phyloP scores from a whole-genome alignment of 768 basidiomycete species.

The Leccinum longicurvipes region DNA sequence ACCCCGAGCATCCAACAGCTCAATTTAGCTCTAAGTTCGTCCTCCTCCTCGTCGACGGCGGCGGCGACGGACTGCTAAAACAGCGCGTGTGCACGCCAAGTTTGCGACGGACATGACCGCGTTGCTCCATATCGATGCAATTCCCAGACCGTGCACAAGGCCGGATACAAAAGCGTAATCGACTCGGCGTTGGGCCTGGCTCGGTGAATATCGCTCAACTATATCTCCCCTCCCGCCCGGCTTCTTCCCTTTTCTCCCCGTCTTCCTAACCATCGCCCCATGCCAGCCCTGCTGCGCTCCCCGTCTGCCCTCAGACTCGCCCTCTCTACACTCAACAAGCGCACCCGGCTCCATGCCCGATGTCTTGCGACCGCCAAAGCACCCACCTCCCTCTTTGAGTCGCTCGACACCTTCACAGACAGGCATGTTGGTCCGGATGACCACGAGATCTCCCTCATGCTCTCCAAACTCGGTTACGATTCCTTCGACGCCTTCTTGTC shows the following conservation, averaged over 20 bases:
- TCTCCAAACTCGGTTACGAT: constrained; percentile 75
- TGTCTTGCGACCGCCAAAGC: constrained; percentile 61
- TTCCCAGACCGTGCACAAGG: constrained; percentile 15
- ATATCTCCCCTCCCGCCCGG: constrained; percentile 21
- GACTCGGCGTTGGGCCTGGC: constrained; percentile 39
- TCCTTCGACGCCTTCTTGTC: constrained; percentile 86
- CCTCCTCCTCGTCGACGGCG: constrained; percentile 4
- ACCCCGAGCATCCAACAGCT: constrained; percentile 25
- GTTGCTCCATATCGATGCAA: constrained; percentile 3
- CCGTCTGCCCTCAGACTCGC: constrained; percentile 24
- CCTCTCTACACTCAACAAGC: constrained; percentile 16
- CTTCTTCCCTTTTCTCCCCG: constrained; percentile 14
- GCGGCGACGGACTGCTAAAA: neutral
- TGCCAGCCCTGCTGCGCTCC: constrained; percentile 30
- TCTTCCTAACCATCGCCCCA: constrained; percentile 17
- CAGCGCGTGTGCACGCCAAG: neutral
- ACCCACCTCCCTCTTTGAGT: constrained; percentile 66
- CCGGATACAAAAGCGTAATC: constrained; percentile 29
- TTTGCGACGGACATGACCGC: constrained; percentile 1
- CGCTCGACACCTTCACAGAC: constrained; percentile 86
- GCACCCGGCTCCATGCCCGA: constrained; percentile 25
- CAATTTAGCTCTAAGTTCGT: neutral
- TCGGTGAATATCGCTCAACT: constrained; percentile 35
- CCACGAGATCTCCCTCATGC: constrained; percentile 78
- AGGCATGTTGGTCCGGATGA: constrained; percentile 93